Evolutionary conservation across 2,329 filamentous ascomycete genomes (phyloP), one percentile per base, ranked within the genome.

Genomic region (Alternaria sp.): DNA sequence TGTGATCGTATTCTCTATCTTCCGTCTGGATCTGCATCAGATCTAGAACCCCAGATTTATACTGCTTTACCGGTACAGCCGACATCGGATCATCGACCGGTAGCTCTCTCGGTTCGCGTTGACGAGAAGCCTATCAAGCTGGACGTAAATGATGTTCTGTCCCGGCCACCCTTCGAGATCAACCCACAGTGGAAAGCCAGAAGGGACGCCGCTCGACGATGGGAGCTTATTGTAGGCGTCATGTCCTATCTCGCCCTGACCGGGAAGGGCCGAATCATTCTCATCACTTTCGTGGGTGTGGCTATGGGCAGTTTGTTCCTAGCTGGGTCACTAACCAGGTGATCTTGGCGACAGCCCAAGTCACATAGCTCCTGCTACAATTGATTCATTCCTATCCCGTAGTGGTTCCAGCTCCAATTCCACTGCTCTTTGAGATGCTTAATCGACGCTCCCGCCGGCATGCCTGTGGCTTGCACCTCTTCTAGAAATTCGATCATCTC

Each of bases 1-100:
- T 97, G 93, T 71, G 95, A 98, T 78, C 88, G 95, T 4, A 89
- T 98, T 20, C 82, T 98, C 20, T 98, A 89, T 77, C 82, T 94
- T 3, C 71, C 73, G 2, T 66, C 75, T 9, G 68, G 87, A 86
- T 58, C 68, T 18, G 51, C 67, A 4, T 20, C 77, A 78, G 22
- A 82, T 7, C 84, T 92, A n/a, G 78, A 81, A 24, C 82, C 88
- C 3, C 79, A 85, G 28, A 81, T 78, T 24, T 98, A 98, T 77
- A 84, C 88, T 16, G 87, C 91, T 16, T 82, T 98, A 28, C 92
- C 94, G 1, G 81, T 96, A 2, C 86, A 96, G 62, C 84, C 87
- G n/a, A 91, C 89, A 8, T 95, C 92, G 54, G 95, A 99, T 76
- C 95, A 99, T 79, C 88, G 92, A 30, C 86, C 93, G 7, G 95